Evolutionary conservation across 1,139 yeast species (phyloP).

Genomic region (Geotrichum restrictum): DNA sequence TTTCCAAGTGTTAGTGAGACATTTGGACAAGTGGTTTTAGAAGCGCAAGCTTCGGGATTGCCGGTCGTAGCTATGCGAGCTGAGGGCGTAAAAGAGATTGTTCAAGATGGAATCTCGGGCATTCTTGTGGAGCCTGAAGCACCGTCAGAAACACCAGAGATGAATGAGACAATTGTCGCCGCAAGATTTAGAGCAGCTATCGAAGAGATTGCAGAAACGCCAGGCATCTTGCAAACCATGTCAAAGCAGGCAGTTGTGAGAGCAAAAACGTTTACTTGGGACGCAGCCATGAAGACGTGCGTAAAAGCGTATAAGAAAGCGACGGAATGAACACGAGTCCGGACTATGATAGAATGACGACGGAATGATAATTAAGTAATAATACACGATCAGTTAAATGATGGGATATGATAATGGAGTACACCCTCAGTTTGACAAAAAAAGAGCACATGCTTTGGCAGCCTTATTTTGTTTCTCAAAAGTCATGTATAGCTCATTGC

Average conservation of each 20-base stretch:
- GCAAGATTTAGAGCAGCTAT: slow-evolving; percentile 15
- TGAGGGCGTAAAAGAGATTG: slow-evolving; percentile 24
- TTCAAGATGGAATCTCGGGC: slow-evolving; percentile 19
- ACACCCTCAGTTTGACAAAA: too few relatives aligned
- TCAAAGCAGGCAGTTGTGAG: slow-evolving; percentile 20
- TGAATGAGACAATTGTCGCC: slow-evolving; percentile 3
- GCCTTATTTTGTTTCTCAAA: too few relatives aligned
- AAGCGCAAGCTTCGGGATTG: slow-evolving; percentile 26
- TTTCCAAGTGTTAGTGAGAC: slow-evolving; percentile 26
- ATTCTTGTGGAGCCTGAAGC: slow-evolving; percentile 18
- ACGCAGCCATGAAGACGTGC: slow-evolving; percentile 23
- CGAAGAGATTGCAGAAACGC: slow-evolving; percentile 14
- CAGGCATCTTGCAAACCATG: slow-evolving; percentile 14
- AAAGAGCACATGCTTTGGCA: too few relatives aligned
- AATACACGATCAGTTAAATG: too few relatives aligned
- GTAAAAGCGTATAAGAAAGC: slow-evolving; percentile 16
- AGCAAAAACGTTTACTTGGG: slow-evolving; percentile 21
- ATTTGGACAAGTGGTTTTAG: slow-evolving; percentile 28
- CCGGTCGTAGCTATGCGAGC: slow-evolving; percentile 25
- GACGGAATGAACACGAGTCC: neutral
- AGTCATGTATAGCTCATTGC: too few relatives aligned
- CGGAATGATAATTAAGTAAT: too few relatives aligned
- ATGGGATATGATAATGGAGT: too few relatives aligned
- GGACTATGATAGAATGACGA: too few relatives aligned
- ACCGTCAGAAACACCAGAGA: neutral